phyloP scores from a whole-genome alignment of 2,329 filamentous ascomycete species.

The Pyrenophora seminiperda region DNA sequence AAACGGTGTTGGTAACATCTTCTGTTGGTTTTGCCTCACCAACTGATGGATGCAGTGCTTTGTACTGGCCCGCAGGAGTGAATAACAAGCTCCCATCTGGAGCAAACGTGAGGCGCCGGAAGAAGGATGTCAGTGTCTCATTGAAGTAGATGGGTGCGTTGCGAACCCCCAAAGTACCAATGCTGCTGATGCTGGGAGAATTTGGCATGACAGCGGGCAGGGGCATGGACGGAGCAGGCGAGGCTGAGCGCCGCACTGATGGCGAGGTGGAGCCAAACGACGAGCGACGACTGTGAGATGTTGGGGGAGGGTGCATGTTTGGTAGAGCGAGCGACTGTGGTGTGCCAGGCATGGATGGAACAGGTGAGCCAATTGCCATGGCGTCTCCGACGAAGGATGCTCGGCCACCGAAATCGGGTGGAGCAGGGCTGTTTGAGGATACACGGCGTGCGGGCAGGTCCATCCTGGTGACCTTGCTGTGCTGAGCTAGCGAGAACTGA shows the following conservation, averaged over 20 bases:
- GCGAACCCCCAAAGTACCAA: slow-evolving; percentile 58
- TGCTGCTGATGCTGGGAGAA: slow-evolving; percentile 75
- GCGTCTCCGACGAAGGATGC: slow-evolving; percentile 65
- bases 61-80: slow-evolving; percentile 94
- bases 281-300: slow-evolving; percentile 91
- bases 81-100: slow-evolving; percentile 93
- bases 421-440: slow-evolving; percentile 89
- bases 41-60: slow-evolving; percentile 71
- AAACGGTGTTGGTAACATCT: slow-evolving; percentile 95
- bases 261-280: slow-evolving; percentile 77
- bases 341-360: slow-evolving; percentile 89
- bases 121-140: slow-evolving; percentile 96
- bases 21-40: slow-evolving; percentile 75
- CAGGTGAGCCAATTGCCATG: slow-evolving; percentile 72
- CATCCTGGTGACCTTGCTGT: slow-evolving; percentile 84
- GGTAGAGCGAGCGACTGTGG: slow-evolving; percentile 86
- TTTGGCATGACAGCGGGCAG: slow-evolving; percentile 95
- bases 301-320: slow-evolving; percentile 87
- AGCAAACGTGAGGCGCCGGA: slow-evolving; percentile 89
- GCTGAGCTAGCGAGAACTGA: slow-evolving; percentile 81
- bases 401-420: slow-evolving; percentile 76
- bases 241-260: slow-evolving; percentile 83
- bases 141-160: slow-evolving; percentile 94
- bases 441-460: slow-evolving; percentile 91
- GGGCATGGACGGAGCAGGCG: slow-evolving; percentile 90